phyloP scores from a whole-genome alignment of 1,284 basidiomycete genomes.

The Volvariella surrecta region DNA sequence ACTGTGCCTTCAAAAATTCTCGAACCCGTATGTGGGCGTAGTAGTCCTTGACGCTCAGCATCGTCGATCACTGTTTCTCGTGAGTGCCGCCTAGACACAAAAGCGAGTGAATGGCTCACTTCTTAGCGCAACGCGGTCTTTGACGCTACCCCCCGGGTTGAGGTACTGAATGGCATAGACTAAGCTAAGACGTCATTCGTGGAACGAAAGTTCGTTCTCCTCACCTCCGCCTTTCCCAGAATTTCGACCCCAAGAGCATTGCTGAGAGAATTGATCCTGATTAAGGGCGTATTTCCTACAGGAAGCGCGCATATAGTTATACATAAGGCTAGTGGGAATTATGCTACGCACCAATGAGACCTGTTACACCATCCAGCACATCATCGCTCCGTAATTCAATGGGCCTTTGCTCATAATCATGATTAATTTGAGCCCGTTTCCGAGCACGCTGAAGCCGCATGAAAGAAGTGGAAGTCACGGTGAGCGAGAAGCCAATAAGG shows the following conservation, averaged over 20 bases:
- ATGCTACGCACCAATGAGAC: slow-evolving; percentile 64
- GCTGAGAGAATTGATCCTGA: slow-evolving; percentile 88
- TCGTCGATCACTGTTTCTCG: slow-evolving; percentile 82
- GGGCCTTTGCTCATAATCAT: slow-evolving; percentile 44
- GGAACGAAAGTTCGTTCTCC: slow-evolving; percentile 27
- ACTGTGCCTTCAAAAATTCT: slow-evolving; percentile 98
- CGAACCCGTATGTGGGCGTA: slow-evolving; percentile 84
- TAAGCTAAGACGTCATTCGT: background rate
- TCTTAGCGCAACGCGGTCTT: slow-evolving; percentile 90
- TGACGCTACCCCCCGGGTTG: slow-evolving; percentile 96
- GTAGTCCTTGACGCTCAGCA: slow-evolving; percentile 78
- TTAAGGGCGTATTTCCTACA: slow-evolving; percentile 87
- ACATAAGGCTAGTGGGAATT: slow-evolving; percentile 3
- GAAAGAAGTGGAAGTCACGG: slow-evolving; percentile 54
- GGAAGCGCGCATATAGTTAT: slow-evolving; percentile 1
- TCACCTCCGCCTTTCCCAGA: slow-evolving; percentile 93
- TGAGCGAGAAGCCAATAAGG: slow-evolving; percentile 62
- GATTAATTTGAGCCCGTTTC: slow-evolving; percentile 29
- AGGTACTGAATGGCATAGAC: slow-evolving; percentile 51
- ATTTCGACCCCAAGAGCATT: slow-evolving; percentile 91
- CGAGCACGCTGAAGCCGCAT: slow-evolving; percentile 39
- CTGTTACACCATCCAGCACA: slow-evolving; percentile 66
- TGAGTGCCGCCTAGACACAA: slow-evolving; percentile 1
- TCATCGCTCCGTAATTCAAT: slow-evolving; percentile 75
- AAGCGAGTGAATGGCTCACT: slow-evolving; percentile 41